phyloP scores from a whole-genome alignment of 805 yeast genomes.

The Starmera dryadoides region DNA sequence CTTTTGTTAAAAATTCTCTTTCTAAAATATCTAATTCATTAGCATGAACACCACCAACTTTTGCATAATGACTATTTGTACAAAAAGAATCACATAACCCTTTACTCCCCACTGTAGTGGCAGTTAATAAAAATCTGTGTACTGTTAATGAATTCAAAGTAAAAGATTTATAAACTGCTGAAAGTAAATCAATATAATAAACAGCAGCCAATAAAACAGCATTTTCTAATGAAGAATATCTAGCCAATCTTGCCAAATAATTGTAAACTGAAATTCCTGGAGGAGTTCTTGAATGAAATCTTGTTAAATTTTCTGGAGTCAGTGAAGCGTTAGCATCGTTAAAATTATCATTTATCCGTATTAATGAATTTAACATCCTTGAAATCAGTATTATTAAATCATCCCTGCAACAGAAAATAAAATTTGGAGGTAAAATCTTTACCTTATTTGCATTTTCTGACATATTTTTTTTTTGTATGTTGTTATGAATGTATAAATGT shows the following conservation, averaged over 20 bases:
- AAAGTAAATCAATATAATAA: constrained; percentile 83
- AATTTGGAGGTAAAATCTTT: constrained; percentile 24
- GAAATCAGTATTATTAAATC: constrained; percentile 69
- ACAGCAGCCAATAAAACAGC: constrained; percentile 75
- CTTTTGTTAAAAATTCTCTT: constrained; percentile 75
- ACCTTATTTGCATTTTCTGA: not conserved
- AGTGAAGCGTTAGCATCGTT: constrained; percentile 23
- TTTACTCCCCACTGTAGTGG: constrained; percentile 85
- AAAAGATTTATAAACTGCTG: constrained; percentile 71
- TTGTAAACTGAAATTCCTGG: constrained; percentile 79
- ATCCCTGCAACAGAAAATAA: constrained; percentile 58
- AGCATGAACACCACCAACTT: constrained; percentile 88
- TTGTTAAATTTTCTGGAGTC: constrained; percentile 46
- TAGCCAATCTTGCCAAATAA: constrained; percentile 68
- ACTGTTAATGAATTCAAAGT: constrained; percentile 88
- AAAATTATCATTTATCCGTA: constrained; percentile 60
- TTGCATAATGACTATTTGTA: constrained; percentile 89
- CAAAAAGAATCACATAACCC: constrained; percentile 91
- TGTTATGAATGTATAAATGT: not conserved
- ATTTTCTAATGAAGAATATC: constrained; percentile 80
- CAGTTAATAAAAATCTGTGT: constrained; percentile 83
- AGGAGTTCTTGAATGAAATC: constrained; percentile 92
- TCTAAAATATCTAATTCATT: constrained; percentile 82
- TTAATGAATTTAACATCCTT: constrained; percentile 73
- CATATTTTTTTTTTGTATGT: not conserved